Evolutionary conservation across 2,329 filamentous ascomycete species (phyloP), one percentile per base, ranked within the genome.

Genomic region (Nemania serpens): DNA sequence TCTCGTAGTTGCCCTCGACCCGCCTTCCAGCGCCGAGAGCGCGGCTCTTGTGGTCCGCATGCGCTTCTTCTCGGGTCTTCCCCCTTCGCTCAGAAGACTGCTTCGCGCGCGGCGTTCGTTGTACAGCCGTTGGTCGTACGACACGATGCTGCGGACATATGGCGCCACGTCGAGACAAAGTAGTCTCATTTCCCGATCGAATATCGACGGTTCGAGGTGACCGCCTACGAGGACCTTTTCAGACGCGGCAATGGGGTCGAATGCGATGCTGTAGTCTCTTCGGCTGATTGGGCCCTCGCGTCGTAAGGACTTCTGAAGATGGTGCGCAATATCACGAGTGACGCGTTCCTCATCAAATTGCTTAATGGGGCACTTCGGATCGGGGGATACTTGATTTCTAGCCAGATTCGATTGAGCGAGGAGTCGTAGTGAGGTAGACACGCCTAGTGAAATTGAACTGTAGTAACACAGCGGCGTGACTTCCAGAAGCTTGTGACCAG

Each of bases 61-160:
- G 15, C 87, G 81, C 71, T 88, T 89, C 71, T 80, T 82, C 18
- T 69, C 70, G 1, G 74, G 70, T 42, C 71, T 73, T 13, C 82
- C 83, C 5, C 84, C 84, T 64, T 88, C 84, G 54, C 84, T 86
- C 12, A 91, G 75, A 1, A 92, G 74, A 55, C 81, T 86, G 65
- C 85, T 86, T 10, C 91, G 75, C 17, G 83, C 82, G 7, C 84
- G 73, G 11, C 91, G 84, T 65, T 91, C 85, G 62, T 86, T 80
- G 69, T 92, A 89, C 1, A 95, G 82, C 1, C 81, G 82, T 18
- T 86, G 78, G 68, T 98, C 94, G 71, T 89, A 90, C 0, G 87
- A 82, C 1, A 94, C 87, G 61, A 99, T 98, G 39, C 84, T 82
- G 11, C 96, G 90, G n/a, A 98, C 85, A 73, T 91, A 98, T 0